phyloP scores from a whole-genome alignment of 306 rosid genomes.

The Malus asiatica region DNA sequence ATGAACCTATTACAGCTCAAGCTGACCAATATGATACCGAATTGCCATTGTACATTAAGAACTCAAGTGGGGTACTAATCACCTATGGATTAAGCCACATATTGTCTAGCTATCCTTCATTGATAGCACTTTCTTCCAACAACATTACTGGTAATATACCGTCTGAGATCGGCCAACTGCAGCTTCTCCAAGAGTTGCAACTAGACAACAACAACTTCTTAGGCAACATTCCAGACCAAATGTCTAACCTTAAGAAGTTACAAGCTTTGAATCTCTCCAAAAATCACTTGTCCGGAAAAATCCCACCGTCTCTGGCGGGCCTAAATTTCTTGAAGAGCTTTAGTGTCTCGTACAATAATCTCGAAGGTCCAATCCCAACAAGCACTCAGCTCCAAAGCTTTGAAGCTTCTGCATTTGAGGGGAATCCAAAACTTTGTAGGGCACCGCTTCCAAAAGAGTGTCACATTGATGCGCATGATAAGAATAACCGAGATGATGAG shows the following conservation, averaged over 20 bases:
- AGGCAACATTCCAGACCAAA: not conserved
- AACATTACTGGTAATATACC: not conserved
- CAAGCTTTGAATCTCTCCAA: not conserved
- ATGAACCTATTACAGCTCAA: not conserved
- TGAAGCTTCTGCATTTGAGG: no score
- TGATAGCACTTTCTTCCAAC: not conserved
- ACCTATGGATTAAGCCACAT: no score
- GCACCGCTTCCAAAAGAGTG: not conserved
- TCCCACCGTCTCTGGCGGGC: not conserved
- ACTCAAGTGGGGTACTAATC: rapidly evolving
- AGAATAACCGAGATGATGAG: not conserved
- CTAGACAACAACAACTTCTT: not conserved
- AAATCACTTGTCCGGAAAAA: not conserved
- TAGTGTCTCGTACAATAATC: not conserved
- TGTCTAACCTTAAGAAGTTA: not conserved
- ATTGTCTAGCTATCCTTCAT: not conserved
- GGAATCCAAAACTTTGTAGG: no score
- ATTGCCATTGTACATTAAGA: rapidly evolving
- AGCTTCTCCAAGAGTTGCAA: not conserved
- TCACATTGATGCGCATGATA: not conserved
- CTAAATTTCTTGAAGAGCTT: not conserved
- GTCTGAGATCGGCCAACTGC: not conserved
- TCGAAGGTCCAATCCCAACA: no score
- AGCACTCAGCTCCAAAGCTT: no score
- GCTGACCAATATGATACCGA: not conserved